These are phyloP conservation scores for Ilex asprella DNA, from an alignment of 257 asterid species.

Conservation along the genomic window DNA sequence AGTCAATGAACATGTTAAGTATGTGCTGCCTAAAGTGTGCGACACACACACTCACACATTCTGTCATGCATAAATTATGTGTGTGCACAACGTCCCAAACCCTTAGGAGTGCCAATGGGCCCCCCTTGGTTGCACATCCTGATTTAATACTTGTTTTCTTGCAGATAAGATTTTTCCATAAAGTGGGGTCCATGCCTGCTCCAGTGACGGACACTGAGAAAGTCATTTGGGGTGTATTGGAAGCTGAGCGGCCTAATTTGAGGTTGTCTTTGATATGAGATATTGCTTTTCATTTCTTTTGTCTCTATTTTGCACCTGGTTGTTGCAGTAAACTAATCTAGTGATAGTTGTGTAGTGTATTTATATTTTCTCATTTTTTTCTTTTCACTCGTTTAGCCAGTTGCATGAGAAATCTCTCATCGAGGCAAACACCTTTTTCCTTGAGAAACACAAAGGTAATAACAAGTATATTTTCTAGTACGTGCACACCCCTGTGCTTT, in stretches of 20 bases:
- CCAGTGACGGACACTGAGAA: slow-evolving; percentile 71
- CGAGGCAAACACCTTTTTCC: slow-evolving; percentile 70
- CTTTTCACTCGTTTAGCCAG: slow-evolving; percentile 42
- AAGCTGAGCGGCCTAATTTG: slow-evolving; percentile 67
- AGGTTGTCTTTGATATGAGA: slow-evolving; percentile 37
- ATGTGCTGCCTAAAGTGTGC: background rate
- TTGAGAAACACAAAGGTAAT: slow-evolving; percentile 72
- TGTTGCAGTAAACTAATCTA: background rate
- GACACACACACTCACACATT: background rate
- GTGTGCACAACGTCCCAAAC: slow-evolving; percentile 1
- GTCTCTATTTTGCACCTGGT: background rate
- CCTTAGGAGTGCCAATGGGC: too few species aligned
- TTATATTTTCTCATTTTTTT: slow-evolving; percentile 11
- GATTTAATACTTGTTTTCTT: slow-evolving; percentile 9
- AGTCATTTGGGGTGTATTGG: slow-evolving; percentile 73
- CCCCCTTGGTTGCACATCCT: background rate
- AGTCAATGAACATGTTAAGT: slow-evolving; percentile 9
- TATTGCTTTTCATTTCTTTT: background rate
- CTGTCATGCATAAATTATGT: too few species aligned
- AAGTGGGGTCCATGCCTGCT: slow-evolving; percentile 63
- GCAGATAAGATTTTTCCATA: slow-evolving; percentile 78
- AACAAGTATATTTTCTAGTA: background rate
- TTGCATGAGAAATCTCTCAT: slow-evolving; percentile 69
- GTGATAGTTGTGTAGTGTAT: background rate
- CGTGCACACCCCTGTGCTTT: background rate